Evolutionary conservation across 495 filamentous ascomycete species (phyloP).

Genomic region (Aspergillus ellipticus): DNA sequence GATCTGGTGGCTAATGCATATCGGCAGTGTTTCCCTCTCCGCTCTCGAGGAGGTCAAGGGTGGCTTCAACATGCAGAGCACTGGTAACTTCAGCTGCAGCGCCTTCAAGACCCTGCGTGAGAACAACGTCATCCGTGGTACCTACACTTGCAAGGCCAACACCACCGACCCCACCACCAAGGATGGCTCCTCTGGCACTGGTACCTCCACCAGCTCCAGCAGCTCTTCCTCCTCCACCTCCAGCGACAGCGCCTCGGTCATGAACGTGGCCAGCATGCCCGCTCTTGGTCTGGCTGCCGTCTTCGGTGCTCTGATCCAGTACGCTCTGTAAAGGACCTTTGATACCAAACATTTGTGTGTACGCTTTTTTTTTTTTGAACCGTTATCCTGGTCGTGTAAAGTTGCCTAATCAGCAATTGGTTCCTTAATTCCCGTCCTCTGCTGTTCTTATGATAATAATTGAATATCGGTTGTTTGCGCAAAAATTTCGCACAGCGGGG

Average conservation of each 20-base stretch:
- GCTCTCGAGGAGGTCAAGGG: conserved; percentile 71
- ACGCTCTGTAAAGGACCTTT: conserved; percentile 37
- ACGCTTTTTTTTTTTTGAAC: conserved; percentile 24
- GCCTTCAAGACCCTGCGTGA: conserved; percentile 40
- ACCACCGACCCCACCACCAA: conserved; percentile 40
- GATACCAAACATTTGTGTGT: conserved; percentile 17
- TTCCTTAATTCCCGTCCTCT: conserved; percentile 33
- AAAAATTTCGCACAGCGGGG: conserved; percentile 31
- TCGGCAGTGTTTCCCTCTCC: conserved; percentile 63
- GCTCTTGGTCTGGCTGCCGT: conserved; percentile 41
- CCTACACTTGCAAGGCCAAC: conserved; percentile 51
- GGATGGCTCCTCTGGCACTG: conserved; percentile 43
- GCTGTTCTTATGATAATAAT: conserved; percentile 49
- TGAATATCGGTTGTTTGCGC: conserved; percentile 38
- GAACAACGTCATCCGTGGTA: conserved; percentile 57
- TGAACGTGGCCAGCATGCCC: conserved; percentile 38
- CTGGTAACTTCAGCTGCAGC: conserved; percentile 57
- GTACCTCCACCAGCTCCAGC: conserved; percentile 22
- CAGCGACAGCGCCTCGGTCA: conserved; percentile 35
- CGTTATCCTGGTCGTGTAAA: conserved; percentile 28
- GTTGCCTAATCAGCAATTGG: conserved; percentile 36
- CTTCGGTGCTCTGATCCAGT: conserved; percentile 44
- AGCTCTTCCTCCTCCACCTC: conserved; percentile 31
- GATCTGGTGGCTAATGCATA: conserved; percentile 12
- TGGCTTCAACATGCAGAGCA: conserved; percentile 80